Evolutionary conservation across 108 stramenopile species (phyloP).

Genomic region (Schizochytrium sp.): DNA sequence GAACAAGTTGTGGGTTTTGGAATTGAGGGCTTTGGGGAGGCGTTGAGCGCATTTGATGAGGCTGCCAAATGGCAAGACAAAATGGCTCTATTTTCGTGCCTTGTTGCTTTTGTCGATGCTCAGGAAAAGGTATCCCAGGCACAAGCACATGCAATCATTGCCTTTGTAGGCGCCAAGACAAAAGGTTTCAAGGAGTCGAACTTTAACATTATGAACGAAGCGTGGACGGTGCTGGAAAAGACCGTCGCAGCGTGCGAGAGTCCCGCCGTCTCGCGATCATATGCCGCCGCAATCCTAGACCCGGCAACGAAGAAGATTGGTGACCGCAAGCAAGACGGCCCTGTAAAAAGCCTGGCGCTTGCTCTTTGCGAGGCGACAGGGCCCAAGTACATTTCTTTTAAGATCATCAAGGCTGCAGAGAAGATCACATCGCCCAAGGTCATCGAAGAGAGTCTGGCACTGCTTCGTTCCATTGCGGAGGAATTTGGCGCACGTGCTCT

Average conservation of each 20-base stretch:
- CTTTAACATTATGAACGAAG: constrained; percentile 11
- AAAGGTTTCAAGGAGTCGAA: constrained; percentile 6
- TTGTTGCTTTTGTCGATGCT: not conserved
- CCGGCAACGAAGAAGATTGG: not conserved
- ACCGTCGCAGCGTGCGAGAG: not conserved
- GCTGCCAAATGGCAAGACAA: constrained; percentile 4
- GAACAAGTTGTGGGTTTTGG: not conserved
- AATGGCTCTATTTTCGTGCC: not conserved
- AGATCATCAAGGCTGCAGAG: not conserved
- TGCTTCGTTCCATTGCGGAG: not conserved
- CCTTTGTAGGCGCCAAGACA: not conserved
- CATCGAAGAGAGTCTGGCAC: not conserved
- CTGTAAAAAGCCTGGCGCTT: not conserved
- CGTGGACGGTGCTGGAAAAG: not conserved
- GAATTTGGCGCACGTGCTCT: not conserved
- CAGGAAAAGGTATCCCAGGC: not conserved
- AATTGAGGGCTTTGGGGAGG: not conserved
- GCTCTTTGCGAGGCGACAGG: not conserved
- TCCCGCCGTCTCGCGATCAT: not conserved
- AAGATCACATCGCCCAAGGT: not conserved
- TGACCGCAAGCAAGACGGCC: not conserved
- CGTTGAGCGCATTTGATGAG: not conserved
- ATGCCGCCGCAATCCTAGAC: not conserved
- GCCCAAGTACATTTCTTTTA: not conserved
- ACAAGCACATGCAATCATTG: not conserved